phyloP scores from a whole-genome alignment of 495 filamentous ascomycete genomes.

The Copromyces sp. region DNA sequence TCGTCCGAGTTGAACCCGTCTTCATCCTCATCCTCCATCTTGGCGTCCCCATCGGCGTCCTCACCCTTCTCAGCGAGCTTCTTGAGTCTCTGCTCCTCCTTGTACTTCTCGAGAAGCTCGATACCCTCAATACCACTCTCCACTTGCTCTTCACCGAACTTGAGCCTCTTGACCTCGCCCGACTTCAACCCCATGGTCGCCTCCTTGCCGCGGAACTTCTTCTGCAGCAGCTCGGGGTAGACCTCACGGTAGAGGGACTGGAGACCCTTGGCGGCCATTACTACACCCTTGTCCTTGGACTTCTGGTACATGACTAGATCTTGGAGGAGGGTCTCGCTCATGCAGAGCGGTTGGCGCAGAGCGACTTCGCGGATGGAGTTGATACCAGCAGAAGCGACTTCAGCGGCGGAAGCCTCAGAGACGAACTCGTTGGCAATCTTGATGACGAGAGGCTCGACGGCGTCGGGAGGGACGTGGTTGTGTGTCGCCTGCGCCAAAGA shows the following conservation, averaged over 20 bases:
- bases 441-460: slow-evolving; percentile 78
- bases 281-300: slow-evolving; percentile 93
- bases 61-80: slow-evolving; percentile 53
- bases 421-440: slow-evolving; percentile 99
- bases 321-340: slow-evolving; percentile 91
- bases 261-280: slow-evolving; percentile 92
- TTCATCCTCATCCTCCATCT: slow-evolving; percentile 36
- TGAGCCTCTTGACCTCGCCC: slow-evolving; percentile 56
- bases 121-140: slow-evolving; percentile 82
- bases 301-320: slow-evolving; percentile 93
- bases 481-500: slow-evolving; percentile 88
- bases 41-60: slow-evolving; percentile 20
- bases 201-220: slow-evolving; percentile 83
- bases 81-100: slow-evolving; percentile 72
- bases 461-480: slow-evolving; percentile 84
- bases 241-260: slow-evolving; percentile 85
- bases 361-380: slow-evolving; percentile 95
- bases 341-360: slow-evolving; percentile 81
- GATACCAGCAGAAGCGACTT: slow-evolving; percentile 86
- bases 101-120: slow-evolving; percentile 86
- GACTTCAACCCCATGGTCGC: slow-evolving; percentile 72
- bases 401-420: slow-evolving; percentile 80
- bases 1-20: slow-evolving; percentile 65
- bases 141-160: slow-evolving; percentile 67
- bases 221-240: slow-evolving; percentile 78